phyloP scores from a whole-genome alignment of 371 early-diverging fungal genomes.

The Actinomortierella wolfii region DNA sequence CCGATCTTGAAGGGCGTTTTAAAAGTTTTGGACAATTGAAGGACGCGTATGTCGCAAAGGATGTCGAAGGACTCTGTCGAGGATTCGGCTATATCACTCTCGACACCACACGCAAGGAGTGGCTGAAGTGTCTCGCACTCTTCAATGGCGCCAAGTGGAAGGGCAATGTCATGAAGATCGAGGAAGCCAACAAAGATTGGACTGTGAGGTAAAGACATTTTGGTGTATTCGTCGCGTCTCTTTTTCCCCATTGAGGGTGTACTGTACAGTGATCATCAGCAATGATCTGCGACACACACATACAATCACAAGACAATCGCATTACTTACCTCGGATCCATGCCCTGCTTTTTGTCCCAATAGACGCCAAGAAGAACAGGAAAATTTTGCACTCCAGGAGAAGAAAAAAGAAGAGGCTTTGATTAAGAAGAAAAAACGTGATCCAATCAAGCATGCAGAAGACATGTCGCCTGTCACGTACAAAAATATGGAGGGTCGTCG shows the following conservation, averaged over 20 bases:
- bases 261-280: too few species aligned
- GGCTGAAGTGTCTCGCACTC: conserved; percentile 67
- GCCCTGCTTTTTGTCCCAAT: not conserved
- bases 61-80: conserved; percentile 57
- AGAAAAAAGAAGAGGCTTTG: conserved; percentile 22
- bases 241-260: too few species aligned
- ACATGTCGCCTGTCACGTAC: conserved; percentile 77
- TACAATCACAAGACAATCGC: too few species aligned
- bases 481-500: conserved; percentile 64
- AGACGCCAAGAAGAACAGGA: conserved; percentile 44
- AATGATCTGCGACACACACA: too few species aligned
- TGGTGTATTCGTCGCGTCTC: too few species aligned
- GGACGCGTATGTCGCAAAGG: conserved; percentile 39
- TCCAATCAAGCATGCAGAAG: conserved; percentile 52
- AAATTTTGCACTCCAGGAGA: conserved; percentile 30
- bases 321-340: too few species aligned
- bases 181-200: conserved; percentile 81
- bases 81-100: conserved; percentile 79
- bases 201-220: conserved; percentile 49
- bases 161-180: conserved; percentile 73
- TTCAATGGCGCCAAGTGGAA: conserved; percentile 91
- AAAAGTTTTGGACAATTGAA: conserved; percentile 66
- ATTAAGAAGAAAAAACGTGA: conserved; percentile 37
- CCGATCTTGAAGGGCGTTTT: conserved; percentile 69
- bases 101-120: conserved; percentile 65